phyloP scores from a whole-genome alignment of 1,284 basidiomycete species.

The Rhizopogon parksii region DNA sequence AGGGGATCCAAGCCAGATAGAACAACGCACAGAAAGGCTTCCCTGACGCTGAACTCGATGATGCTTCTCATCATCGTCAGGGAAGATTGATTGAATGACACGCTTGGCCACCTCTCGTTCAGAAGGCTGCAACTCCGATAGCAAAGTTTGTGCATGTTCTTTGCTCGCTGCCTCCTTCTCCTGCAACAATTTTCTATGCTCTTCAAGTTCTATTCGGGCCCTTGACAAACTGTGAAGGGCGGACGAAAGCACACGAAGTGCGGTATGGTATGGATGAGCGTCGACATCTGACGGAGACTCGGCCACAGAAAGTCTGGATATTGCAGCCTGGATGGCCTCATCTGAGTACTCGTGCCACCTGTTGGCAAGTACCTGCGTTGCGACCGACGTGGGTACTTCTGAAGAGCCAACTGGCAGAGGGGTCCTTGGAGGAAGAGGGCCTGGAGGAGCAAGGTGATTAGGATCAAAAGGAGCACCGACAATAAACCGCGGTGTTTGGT shows the following conservation, averaged over 20 bases:
- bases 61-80: constrained; percentile 49
- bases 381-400: constrained; percentile 22
- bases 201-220: constrained; percentile 56
- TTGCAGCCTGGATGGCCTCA: constrained; percentile 55
- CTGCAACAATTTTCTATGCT: constrained; percentile 40
- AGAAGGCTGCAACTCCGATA: constrained; percentile 50
- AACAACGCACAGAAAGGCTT: constrained; percentile 45
- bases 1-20: constrained; percentile 7
- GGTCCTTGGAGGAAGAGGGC: constrained; percentile 13
- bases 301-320: constrained; percentile 39
- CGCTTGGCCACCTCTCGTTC: constrained; percentile 60
- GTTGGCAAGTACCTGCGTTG: constrained; percentile 47
- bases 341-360: constrained; percentile 70
- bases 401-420: constrained; percentile 24
- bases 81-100: constrained; percentile 61
- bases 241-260: constrained; percentile 62
- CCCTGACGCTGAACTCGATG: constrained; percentile 48
- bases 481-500: constrained; percentile 44
- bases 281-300: constrained; percentile 40
- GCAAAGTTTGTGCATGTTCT: constrained; percentile 42
- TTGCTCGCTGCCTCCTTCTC: constrained; percentile 52
- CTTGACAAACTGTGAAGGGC: constrained; percentile 53
- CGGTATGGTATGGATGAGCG: constrained; percentile 57
- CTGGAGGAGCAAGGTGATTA: constrained; percentile 16
- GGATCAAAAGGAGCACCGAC: constrained; percentile 43